These are phyloP conservation scores for Paecilomyces dactylethromorphus DNA, from an alignment of 2,329 filamentous ascomycete genomes.

Conservation along the genomic window DNA sequence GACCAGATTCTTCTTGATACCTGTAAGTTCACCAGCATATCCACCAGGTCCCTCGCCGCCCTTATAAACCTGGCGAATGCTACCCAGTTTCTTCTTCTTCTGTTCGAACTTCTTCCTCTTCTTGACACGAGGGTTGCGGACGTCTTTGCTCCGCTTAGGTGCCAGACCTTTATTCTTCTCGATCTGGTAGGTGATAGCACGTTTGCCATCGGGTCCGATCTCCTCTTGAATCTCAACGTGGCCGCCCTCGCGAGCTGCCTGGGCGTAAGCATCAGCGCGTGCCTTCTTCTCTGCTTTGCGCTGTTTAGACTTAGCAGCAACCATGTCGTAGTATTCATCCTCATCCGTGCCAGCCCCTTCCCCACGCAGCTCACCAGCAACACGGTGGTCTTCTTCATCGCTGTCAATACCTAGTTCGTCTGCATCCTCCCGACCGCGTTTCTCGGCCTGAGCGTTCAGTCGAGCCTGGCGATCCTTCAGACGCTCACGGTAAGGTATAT, in stretches of 20 bases:
- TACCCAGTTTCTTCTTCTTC: constrained; percentile 94
- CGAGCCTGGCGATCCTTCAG: constrained; percentile 78
- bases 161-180: constrained; percentile 96
- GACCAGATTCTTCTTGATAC: constrained; percentile 89
- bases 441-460: constrained; percentile 82
- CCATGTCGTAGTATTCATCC: constrained; percentile 76
- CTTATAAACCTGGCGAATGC: constrained; percentile 78
- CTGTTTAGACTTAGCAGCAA: constrained; percentile 53
- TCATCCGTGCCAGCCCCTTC: constrained; percentile 33
- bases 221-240: constrained; percentile 60
- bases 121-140: constrained; percentile 92
- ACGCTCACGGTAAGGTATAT: constrained; percentile 78
- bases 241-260: constrained; percentile 50
- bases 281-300: constrained; percentile 71
- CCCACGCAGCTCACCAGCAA: constrained; percentile 45
- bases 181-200: constrained; percentile 88
- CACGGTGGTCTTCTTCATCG: constrained; percentile 56
- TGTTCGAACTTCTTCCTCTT: constrained; percentile 94
- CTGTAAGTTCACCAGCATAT: constrained; percentile 86
- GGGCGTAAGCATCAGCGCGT: constrained; percentile 49
- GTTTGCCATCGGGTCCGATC: constrained; percentile 76
- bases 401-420: constrained; percentile 63
- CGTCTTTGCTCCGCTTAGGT: constrained; percentile 86
- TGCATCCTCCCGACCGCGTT: constrained; percentile 61
- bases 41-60: constrained; percentile 76